A percentile compares a stretch with the other conserved stretches of the same genome.
These are phyloP conservation scores for Omphalotus guepiniiformis DNA, from an alignment of 768 basidiomycete genomes.

Conservation along the genomic window DNA sequence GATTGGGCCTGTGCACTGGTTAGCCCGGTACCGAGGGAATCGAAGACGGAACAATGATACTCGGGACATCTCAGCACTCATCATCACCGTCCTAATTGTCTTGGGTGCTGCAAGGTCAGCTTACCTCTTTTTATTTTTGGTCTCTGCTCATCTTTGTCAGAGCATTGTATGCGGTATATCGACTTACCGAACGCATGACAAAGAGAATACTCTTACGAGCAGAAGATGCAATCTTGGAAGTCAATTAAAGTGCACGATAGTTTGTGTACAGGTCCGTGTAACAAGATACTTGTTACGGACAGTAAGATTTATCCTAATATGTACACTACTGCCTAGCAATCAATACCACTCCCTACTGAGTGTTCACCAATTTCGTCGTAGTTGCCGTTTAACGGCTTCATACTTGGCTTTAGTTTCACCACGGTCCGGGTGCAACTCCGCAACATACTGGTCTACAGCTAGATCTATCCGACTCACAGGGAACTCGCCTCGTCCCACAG, in stretches of 20 bases:
- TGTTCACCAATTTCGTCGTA: conserved; percentile 65
- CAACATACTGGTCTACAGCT: conserved; percentile 69
- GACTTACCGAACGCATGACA: conserved; percentile 53
- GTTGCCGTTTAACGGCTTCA: conserved; percentile 65
- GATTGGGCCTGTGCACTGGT: conserved; percentile 64
- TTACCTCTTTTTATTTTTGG: conserved; percentile 14
- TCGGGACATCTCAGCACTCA: conserved; percentile 60
- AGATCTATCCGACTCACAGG: conserved; percentile 75
- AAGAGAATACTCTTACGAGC: conserved; percentile 63
- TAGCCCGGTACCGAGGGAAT: conserved; percentile 59
- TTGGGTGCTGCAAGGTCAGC: conserved; percentile 67
- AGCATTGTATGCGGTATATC: conserved; percentile 68
- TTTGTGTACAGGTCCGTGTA: background rate
- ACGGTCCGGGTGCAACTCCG: conserved; percentile 60
- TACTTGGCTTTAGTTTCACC: conserved; percentile 61
- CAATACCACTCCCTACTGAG: background rate
- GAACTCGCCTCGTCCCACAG: conserved; percentile 57
- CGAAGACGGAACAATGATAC: conserved; percentile 52
- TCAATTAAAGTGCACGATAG: conserved; percentile 36
- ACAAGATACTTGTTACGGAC: background rate
- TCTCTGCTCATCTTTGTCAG: conserved; percentile 28
- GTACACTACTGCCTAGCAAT: conserved; percentile 7
- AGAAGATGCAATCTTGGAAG: conserved; percentile 79
- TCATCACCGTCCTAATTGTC: conserved; percentile 57
- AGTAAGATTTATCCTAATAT: conserved; percentile 10